A percentile compares a stretch with the other conserved stretches of the same genome.
phyloP scores from a whole-genome alignment of 1,139 yeast species.

The Magnusiomyces suaveolens region DNA sequence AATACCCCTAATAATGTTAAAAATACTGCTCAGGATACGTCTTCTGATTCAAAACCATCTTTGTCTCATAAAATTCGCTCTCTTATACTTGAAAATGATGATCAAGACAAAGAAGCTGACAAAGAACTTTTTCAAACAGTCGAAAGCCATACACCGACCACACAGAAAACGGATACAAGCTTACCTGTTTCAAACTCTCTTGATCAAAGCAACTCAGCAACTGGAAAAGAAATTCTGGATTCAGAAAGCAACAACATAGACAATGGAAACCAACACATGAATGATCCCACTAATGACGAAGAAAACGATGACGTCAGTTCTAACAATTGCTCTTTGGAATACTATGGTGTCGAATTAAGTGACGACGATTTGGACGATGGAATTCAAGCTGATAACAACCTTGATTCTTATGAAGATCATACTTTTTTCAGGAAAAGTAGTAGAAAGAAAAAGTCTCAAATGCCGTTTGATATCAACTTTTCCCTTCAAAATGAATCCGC shows the following conservation, averaged over 20 bases:
- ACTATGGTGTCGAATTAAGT: slow-evolving; percentile 1
- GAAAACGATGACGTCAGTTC: neutral
- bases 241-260: too few relatives aligned
- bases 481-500: neutral
- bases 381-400: neutral
- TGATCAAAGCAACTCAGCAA: too few relatives aligned
- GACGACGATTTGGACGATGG: neutral
- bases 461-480: neutral
- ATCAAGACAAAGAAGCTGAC: neutral
- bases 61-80: neutral
- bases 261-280: too few relatives aligned
- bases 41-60: neutral
- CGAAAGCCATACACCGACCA: neutral
- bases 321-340: neutral
- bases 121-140: neutral
- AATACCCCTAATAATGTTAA: too few relatives aligned
- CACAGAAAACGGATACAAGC: neutral
- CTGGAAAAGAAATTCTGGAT: too few relatives aligned
- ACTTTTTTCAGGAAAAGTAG: neutral
- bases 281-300: neutral
- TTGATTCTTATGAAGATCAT: neutral
- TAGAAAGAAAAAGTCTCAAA: neutral
- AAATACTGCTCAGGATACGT: too few relatives aligned
- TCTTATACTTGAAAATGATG: neutral
- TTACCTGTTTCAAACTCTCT: neutral